Base-by-base conservation (phyloP, 2,329 filamentous ascomycete genomes). In the Boeremia exigua region DNA sequence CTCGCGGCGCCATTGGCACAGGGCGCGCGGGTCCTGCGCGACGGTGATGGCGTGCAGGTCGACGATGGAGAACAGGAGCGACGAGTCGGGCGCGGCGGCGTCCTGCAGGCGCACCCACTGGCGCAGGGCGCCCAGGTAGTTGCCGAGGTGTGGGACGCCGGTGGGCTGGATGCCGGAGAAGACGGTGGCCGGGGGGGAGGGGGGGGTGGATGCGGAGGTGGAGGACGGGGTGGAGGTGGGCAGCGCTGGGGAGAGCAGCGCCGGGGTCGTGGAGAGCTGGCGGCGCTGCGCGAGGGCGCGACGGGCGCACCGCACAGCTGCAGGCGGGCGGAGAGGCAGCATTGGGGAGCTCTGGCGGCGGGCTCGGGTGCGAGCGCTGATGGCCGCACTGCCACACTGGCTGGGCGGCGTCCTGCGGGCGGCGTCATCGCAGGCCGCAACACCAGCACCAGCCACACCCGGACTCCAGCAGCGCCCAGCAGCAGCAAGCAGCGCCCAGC, bases 111-210 rank as follows among this genome's bases (percentile, higher is more conserved):
- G 82, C 42, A 90, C 89, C 95, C 95, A 99, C 81, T 92, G 87
- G 46, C 86, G 85, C 51, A 99, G 79, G 14, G 95, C 95, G 25
- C 95, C 95, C 10, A 96, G 84, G 76, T 97, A 99, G 78, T 99
- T 99, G 51, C 95, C 95, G 28, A 99, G 79, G 75, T 99, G 95
- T 12, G 95, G 95, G 23, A 96, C 84, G 32, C 94, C 95, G 0
- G 95, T 99, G 15, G 95, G 95, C 76, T 99, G 95, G 66, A 99
- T 99, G 48, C 93, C 95, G 3, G 95, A 98, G 80, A 99, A 97
- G 68, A 98, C 86, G 46, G 66, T 65, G 12, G 15, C 2, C 12
- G 15, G 38, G 3, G 29, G 32, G 25, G 6, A 25, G n/a, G n/a
- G n/a, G 27, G 27, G 8, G 27, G 39, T 11, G 30, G 19, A 7